phyloP scores from a whole-genome alignment of 2,329 filamentous ascomycete species.

The Penicillium freii region DNA sequence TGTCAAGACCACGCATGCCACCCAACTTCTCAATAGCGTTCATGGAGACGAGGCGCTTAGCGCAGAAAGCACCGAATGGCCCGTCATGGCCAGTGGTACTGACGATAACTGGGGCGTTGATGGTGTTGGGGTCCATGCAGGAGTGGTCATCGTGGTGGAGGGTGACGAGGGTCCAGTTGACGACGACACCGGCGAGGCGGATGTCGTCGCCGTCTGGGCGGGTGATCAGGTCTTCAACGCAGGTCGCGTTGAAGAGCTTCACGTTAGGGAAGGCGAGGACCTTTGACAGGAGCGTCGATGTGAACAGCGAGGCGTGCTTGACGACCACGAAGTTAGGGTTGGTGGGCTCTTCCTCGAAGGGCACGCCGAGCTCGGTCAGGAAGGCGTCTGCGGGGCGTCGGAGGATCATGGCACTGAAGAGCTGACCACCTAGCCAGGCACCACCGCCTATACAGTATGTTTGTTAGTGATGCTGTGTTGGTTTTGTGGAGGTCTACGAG shows the following conservation, averaged over 20 bases:
- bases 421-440: slow-evolving; percentile 89
- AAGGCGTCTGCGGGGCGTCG: slow-evolving; percentile 87
- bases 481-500: neutral
- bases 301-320: slow-evolving; percentile 92
- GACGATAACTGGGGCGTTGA: slow-evolving; percentile 86
- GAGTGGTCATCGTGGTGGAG: slow-evolving; percentile 86
- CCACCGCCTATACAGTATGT: slow-evolving; percentile 61
- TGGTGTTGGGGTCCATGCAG: slow-evolving; percentile 97
- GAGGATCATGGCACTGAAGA: slow-evolving; percentile 95
- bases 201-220: slow-evolving; percentile 60
- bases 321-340: slow-evolving; percentile 87
- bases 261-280: slow-evolving; percentile 84
- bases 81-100: slow-evolving; percentile 89
- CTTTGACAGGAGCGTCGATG: slow-evolving; percentile 78
- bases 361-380: slow-evolving; percentile 74
- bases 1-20: slow-evolving; percentile 90
- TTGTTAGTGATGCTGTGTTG: slow-evolving; percentile 3
- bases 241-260: slow-evolving; percentile 94
- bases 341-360: slow-evolving; percentile 84
- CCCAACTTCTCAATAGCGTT: slow-evolving; percentile 76
- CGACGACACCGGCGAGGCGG: slow-evolving; percentile 83
- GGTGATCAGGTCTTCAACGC: slow-evolving; percentile 90
- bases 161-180: slow-evolving; percentile 90
- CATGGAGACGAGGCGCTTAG: slow-evolving; percentile 90
- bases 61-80: slow-evolving; percentile 85